These are phyloP conservation scores for Botrytis fabae DNA, from an alignment of 2,329 filamentous ascomycete genomes.

Conservation along the genomic window DNA sequence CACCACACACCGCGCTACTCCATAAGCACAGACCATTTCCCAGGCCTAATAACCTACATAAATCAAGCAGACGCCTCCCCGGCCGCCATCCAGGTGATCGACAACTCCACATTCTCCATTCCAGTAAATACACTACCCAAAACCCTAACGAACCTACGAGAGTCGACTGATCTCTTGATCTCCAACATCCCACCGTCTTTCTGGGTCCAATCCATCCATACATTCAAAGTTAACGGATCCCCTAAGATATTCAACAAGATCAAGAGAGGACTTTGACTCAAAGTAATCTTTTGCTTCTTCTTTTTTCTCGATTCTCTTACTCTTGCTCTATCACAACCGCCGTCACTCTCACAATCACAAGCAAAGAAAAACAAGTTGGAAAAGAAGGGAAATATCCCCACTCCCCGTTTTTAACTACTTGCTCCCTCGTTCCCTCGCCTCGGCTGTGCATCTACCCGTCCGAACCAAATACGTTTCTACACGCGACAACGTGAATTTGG, in stretches of 20 bases:
- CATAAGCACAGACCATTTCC: constrained; percentile 32
- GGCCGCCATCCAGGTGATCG: constrained; percentile 45
- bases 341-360: not conserved
- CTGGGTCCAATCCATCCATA: not conserved
- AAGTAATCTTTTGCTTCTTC: not conserved
- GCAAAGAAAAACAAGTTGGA: not conserved
- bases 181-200: not conserved
- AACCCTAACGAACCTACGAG: not conserved
- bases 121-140: constrained; percentile 14
- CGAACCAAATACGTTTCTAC: not conserved
- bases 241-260: not conserved
- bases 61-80: constrained; percentile 40
- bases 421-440: constrained; percentile 14
- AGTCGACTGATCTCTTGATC: not conserved
- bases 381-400: not conserved
- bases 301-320: not conserved
- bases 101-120: constrained; percentile 42
- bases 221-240: not conserved
- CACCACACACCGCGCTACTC: not conserved
- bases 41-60: constrained; percentile 41
- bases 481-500: constrained; percentile 4
- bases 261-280: not conserved
- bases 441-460: constrained; percentile 15
- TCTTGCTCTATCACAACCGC: not conserved
- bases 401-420: constrained; percentile 11